Conservation (phyloP, 2,329 filamentous ascomycete species). For the Bipolaris bicolor region DNA sequence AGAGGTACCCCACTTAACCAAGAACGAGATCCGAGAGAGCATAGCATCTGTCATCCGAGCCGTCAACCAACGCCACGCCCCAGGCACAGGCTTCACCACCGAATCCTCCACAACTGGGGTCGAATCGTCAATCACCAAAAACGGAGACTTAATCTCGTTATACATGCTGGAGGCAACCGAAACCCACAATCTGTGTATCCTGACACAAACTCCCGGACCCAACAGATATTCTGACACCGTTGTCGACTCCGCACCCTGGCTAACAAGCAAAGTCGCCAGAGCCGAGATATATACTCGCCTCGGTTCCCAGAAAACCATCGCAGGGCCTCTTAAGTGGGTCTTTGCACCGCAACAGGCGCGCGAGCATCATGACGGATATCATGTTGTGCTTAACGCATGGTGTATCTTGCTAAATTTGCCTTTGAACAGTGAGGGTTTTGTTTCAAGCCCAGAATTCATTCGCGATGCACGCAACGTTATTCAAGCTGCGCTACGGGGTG, state of each 20-base stretch:
- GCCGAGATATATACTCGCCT: neutral
- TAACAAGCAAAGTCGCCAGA: neutral
- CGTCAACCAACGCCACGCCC: neutral
- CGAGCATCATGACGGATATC: neutral
- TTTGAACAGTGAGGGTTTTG: neutral
- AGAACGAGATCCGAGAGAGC: neutral
- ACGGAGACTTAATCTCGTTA: neutral
- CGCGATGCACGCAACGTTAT: neutral
- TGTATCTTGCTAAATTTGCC: neutral
- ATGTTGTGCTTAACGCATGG: constrained; percentile 1
- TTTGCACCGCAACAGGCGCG: neutral
- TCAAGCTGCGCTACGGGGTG: neutral
- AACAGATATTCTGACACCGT: neutral
- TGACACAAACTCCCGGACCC: neutral
- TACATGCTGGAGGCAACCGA: neutral
- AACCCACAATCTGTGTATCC: neutral
- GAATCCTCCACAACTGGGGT: neutral
- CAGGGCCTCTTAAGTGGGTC: neutral
- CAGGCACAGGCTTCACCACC: neutral
- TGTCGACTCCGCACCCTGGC: neutral
- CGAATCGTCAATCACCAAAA: neutral
- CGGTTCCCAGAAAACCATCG: neutral
- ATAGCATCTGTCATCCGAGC: neutral
- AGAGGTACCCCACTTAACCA: neutral
- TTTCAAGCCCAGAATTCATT: neutral